These are phyloP conservation scores for Arabis hirsuta DNA, from an alignment of 345 rosid species.

Conservation along the genomic window DNA sequence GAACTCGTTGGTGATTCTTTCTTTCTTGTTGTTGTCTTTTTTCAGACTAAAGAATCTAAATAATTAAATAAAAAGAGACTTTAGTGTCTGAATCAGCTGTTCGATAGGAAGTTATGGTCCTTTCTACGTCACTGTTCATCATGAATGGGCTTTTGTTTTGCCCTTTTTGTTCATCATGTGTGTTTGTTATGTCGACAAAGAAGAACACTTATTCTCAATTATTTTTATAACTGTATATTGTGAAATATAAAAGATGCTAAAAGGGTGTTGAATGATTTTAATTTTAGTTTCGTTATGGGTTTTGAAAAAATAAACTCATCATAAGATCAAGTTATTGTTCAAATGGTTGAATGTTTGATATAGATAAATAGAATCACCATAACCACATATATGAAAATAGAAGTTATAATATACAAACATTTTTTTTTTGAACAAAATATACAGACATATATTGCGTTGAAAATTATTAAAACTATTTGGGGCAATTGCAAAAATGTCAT, in stretches of 20 bases:
- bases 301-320: not conserved
- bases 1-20: constrained; percentile 20
- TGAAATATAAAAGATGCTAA: constrained; percentile 7
- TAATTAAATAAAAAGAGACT: not conserved
- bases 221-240: not conserved
- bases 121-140: constrained; percentile 15
- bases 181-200: constrained; percentile 10
- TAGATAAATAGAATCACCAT: no score
- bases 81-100: not conserved
- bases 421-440: no score
- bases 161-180: constrained; percentile 31
- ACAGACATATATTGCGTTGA: no score
- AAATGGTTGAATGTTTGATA: no score
- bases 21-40: constrained; percentile 9
- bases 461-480: no score
- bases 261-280: constrained; percentile 7
- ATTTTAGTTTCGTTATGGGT: not conserved
- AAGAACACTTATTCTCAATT: constrained; percentile 31
- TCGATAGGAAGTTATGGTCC: constrained; percentile 28
- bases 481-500: no score
- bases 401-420: no score
- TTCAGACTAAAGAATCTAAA: constrained; percentile 2
- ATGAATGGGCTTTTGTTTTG: constrained; percentile 12
- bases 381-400: no score
- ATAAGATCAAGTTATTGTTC: not conserved